A percentile compares a stretch with the other conserved stretches of the same genome.
These are phyloP conservation scores for Triticum timopheevii DNA, from an alignment of 176 grass and related monocot genomes.

Conservation along the genomic window DNA sequence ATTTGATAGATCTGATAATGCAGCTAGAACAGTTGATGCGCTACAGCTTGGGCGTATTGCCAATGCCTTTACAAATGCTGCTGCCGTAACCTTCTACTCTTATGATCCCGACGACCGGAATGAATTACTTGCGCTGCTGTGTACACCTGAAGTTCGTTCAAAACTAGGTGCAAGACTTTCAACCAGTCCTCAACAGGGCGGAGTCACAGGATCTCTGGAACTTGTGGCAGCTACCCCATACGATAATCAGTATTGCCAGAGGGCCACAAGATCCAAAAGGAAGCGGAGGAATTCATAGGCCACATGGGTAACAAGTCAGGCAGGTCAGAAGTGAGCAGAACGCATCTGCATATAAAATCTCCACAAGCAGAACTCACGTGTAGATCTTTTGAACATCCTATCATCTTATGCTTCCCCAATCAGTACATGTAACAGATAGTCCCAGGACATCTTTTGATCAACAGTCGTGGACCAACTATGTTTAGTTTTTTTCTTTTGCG, in stretches of 20 bases:
- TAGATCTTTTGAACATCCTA: no score
- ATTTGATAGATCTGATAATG: constrained; percentile 59
- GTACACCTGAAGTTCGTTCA: constrained; percentile 42
- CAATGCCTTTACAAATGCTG: constrained; percentile 29
- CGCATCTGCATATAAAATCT: no score
- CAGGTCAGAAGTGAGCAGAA: not conserved
- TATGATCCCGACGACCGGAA: constrained; percentile 22
- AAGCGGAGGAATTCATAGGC: not conserved
- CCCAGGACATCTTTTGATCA: not conserved
- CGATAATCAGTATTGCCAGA: no score
- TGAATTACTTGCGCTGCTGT: constrained; percentile 42
- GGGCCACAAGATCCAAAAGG: not conserved
- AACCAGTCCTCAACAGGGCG: constrained; percentile 13
- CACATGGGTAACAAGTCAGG: not conserved
- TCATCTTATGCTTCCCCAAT: no score
- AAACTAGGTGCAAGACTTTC: constrained; percentile 36
- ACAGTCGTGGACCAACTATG: not conserved
- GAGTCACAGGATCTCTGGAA: not conserved
- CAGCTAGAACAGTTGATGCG: constrained; percentile 53
- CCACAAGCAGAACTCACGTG: no score
- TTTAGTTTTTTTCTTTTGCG: not conserved
- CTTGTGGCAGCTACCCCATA: no score
- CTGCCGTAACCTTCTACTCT: constrained; percentile 13
- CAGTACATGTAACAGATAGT: not conserved
- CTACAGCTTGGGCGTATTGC: constrained; percentile 40